These are phyloP conservation scores for Coemansia sp. DNA, from an alignment of 192 early-diverging fungal species.

Conservation along the genomic window DNA sequence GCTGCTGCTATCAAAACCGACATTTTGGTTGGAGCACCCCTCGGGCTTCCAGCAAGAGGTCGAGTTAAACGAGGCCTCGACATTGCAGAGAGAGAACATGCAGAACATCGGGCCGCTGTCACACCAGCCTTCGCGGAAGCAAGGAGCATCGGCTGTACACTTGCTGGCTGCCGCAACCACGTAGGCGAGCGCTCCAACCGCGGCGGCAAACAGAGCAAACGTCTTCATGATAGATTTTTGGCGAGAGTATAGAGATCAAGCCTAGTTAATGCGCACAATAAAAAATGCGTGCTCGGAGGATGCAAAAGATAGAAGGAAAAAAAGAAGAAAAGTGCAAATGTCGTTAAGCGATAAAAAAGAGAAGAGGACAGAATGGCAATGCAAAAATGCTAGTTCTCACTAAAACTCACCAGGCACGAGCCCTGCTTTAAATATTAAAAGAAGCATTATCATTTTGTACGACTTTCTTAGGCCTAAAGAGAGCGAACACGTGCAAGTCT, in stretches of 20 bases:
- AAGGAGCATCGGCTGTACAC: conserved; percentile 30
- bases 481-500: neutral
- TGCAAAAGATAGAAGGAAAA: neutral
- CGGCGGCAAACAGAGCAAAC: conserved; percentile 13
- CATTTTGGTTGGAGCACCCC: conserved; percentile 33
- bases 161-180: conserved; percentile 16
- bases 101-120: conserved; percentile 44
- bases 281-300: neutral
- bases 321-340: neutral
- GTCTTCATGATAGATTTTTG: conserved; percentile 10
- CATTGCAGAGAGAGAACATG: conserved; percentile 45
- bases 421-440: neutral
- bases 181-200: conserved; percentile 14
- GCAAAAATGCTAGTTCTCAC: neutral
- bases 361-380: neutral
- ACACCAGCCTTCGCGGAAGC: conserved; percentile 53
- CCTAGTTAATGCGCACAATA: neutral
- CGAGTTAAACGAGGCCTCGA: conserved; percentile 33
- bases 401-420: neutral
- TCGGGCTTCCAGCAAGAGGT: conserved; percentile 49
- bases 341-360: neutral
- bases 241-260: neutral
- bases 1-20: conserved; percentile 30
- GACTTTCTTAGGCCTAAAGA: neutral
- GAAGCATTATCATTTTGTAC: neutral